Percentiles rank a stretch among this genome's conserved stretches.
phyloP scores from a whole-genome alignment of 176 grass and related monocot genomes.

The Juncus effusus region DNA sequence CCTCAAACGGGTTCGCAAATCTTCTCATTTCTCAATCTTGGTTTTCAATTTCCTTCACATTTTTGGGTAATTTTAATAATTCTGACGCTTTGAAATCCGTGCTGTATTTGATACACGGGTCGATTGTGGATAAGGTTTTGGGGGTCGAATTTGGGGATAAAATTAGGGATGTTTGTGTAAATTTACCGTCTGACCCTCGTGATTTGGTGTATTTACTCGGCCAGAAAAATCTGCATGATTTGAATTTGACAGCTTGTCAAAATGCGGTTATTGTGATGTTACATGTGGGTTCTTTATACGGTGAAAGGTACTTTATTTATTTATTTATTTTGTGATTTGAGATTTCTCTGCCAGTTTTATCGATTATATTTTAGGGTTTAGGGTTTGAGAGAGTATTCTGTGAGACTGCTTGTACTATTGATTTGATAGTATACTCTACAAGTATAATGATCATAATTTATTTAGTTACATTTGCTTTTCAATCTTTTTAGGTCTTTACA shows the following conservation, averaged over 20 bases:
- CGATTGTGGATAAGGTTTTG: conserved; percentile 58
- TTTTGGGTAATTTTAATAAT: conserved; percentile 68
- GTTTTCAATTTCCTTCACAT: conserved; percentile 85
- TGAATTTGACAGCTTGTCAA: conserved; percentile 76
- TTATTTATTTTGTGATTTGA: conserved; percentile 4
- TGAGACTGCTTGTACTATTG: too few species aligned
- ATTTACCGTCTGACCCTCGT: conserved; percentile 72
- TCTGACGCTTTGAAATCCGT: conserved; percentile 62
- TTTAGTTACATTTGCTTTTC: too few species aligned
- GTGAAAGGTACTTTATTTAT: conserved; percentile 54
- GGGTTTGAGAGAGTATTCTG: not conserved
- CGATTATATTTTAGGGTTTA: conserved; percentile 2
- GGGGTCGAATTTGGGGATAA: conserved; percentile 57
- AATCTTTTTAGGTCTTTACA: too few species aligned
- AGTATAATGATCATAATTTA: too few species aligned
- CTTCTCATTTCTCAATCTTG: conserved; percentile 59
- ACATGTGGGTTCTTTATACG: conserved; percentile 71
- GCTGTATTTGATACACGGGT: conserved; percentile 71
- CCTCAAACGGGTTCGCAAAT: conserved; percentile 51
- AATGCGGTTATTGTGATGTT: conserved; percentile 67
- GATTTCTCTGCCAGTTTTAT: conserved; percentile 29
- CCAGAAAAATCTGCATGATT: conserved; percentile 58
- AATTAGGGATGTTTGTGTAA: conserved; percentile 69
- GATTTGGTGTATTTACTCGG: conserved; percentile 80
- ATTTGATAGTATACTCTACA: too few species aligned